Evolutionary conservation across 2,329 filamentous ascomycete species (phyloP).

Genomic region (Macrophomina tecta): DNA sequence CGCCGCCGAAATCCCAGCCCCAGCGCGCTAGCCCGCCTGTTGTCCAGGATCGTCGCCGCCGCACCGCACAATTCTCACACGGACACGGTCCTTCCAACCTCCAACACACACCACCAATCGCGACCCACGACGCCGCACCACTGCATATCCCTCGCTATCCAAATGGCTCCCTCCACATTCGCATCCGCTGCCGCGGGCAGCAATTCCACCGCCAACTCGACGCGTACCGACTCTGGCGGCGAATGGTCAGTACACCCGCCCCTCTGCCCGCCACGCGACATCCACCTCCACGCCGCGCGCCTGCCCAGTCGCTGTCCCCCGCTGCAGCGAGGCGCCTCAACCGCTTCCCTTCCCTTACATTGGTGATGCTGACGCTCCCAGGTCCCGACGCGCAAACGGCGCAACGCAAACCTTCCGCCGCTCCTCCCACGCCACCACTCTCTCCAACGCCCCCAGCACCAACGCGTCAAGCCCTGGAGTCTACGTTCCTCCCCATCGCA

Average conservation of each 20-base stretch:
- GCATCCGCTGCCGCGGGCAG: slow-evolving; percentile 57
- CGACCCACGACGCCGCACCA: slow-evolving; percentile 3
- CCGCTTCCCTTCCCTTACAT: background rate
- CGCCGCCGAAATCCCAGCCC: background rate
- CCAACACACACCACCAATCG: slow-evolving; percentile 24
- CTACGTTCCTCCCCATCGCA: slow-evolving; percentile 70
- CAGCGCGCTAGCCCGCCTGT: slow-evolving; percentile 20
- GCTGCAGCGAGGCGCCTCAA: background rate
- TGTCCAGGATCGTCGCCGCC: slow-evolving; percentile 25
- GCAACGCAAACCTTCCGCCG: slow-evolving; percentile 71
- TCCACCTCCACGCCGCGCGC: slow-evolving; percentile 28
- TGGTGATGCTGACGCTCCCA: slow-evolving; percentile 37
- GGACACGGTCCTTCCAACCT: slow-evolving; percentile 22
- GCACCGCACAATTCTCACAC: slow-evolving; percentile 27
- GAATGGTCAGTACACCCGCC: slow-evolving; percentile 52
- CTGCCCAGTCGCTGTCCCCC: background rate
- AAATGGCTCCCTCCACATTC: slow-evolving; percentile 57
- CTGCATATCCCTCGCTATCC: background rate
- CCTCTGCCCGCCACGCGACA: slow-evolving; percentile 28
- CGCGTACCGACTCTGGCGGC: slow-evolving; percentile 50
- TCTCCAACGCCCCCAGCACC: slow-evolving; percentile 48
- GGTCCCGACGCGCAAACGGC: slow-evolving; percentile 70
- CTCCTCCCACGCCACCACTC: slow-evolving; percentile 64
- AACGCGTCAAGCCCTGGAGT: slow-evolving; percentile 49
- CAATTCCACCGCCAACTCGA: slow-evolving; percentile 42